These are phyloP conservation scores for Evansstolkia leycettana DNA, from an alignment of 495 filamentous ascomycete species.

Conservation along the genomic window DNA sequence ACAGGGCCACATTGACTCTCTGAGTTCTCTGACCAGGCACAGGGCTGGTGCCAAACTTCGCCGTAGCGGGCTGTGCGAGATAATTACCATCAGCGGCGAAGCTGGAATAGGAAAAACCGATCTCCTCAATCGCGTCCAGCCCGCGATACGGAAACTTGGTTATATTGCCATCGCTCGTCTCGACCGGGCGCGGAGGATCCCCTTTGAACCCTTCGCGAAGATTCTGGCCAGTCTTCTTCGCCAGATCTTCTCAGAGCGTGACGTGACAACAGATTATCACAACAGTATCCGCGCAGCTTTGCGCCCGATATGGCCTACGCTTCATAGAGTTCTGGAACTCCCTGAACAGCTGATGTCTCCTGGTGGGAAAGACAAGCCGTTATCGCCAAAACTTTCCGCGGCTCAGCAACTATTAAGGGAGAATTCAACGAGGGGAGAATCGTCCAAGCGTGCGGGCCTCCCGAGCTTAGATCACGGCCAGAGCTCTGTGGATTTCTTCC, in stretches of 20 bases:
- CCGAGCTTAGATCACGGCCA: conserved; percentile 30
- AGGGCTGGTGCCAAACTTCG: conserved; percentile 44
- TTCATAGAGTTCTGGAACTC: conserved; percentile 66
- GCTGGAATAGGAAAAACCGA: conserved; percentile 77
- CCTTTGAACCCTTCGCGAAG: conserved; percentile 74
- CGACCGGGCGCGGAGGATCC: conserved; percentile 64
- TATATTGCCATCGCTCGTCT: conserved; percentile 82
- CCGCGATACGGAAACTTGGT: conserved; percentile 56
- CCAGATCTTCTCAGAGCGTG: conserved; percentile 83
- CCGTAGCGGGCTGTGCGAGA: conserved; percentile 58
- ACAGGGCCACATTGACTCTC: conserved; percentile 21
- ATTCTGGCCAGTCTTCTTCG: conserved; percentile 72
- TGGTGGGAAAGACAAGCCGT: conserved; percentile 25
- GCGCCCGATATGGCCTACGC: conserved; percentile 62
- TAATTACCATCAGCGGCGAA: conserved; percentile 63
- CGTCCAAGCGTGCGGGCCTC: conserved; percentile 21
- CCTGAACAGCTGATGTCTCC: conserved; percentile 57
- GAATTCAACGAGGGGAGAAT: conserved; percentile 17
- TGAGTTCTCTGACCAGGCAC: conserved; percentile 21
- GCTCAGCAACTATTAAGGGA: conserved; percentile 19
- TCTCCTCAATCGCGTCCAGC: conserved; percentile 65
- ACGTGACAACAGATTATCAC: conserved; percentile 75
- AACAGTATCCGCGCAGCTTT: conserved; percentile 59
- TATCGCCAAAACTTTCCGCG: conserved; percentile 18
- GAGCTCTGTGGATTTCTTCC: conserved; percentile 57